Base-by-base conservation (phyloP, 352 stramenopile genomes). In the Phytophthora cajani region DNA sequence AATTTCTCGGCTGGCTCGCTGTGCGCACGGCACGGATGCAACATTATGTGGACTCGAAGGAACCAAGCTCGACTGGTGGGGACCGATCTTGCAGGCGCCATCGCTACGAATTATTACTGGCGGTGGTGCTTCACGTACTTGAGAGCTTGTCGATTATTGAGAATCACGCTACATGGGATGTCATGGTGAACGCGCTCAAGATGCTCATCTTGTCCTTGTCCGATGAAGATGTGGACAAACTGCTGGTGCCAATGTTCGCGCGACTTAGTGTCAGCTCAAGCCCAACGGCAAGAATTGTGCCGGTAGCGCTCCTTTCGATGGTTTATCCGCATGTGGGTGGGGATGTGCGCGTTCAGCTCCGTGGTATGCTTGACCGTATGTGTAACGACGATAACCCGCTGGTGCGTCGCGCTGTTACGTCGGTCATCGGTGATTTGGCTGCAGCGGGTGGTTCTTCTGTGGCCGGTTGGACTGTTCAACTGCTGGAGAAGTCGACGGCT, bases 91-190 rank as follows among this genome's bases (percentile, higher is more conserved):
- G 71, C 44, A 82, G 66, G 53, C 74, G 65, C 14, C 71, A 84
- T 65, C 81, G 85, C 11, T 92, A 93, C 63, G 87, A 86, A 47
- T 60, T 93, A 19, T 68, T 97, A 36, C 69, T 97, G 38, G 83
- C 83, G 32, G 82, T 97, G 19, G 78, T 95, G 21, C 70, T 93
- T 33, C 83, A 95, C 53, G 84, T 97, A 53, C 79, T 97, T 25
- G 89, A 97, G 63, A 93, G 87, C 42, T 77, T 94, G 23, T 93
- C 87, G 12, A 95, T 95, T 64, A 97, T 97, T 52, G 89, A 97
- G 58, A 97, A 97, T 67, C 88, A 94, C 67, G 84, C 88, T 19
- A 95, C 88, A 33, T 97, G 89, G 89, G 89, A 96, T 25, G 88
- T 94, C 30, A 95, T 96, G 85, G 88, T 95, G 19, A 90, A 93